These are phyloP conservation scores for Pyrenula massariospora DNA, from an alignment of 495 filamentous ascomycete genomes.

Conservation along the genomic window DNA sequence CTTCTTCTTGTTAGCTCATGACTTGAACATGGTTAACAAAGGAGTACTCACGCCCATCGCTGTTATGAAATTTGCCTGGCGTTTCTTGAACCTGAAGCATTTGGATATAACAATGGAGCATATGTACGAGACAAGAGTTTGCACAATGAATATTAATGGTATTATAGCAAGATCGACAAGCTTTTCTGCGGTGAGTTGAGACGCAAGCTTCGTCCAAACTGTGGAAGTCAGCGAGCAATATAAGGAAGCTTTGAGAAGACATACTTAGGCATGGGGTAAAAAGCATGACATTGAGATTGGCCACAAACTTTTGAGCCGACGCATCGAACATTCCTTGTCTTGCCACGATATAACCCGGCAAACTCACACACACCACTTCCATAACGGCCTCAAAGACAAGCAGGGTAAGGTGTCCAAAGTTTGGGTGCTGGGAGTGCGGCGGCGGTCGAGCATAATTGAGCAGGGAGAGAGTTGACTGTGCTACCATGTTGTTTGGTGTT, in stretches of 20 bases:
- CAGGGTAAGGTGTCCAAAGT: conserved; percentile 64
- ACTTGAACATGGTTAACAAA: background rate
- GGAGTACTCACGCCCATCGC: conserved; percentile 70
- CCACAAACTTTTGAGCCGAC: conserved; percentile 88
- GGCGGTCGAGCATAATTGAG: background rate
- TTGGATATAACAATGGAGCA: conserved; percentile 59
- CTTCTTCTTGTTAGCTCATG: conserved; percentile 13
- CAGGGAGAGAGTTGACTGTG: background rate
- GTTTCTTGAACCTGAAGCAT: conserved; percentile 68
- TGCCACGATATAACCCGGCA: conserved; percentile 92
- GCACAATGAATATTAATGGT: conserved; percentile 80
- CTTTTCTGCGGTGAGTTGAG: conserved; percentile 83
- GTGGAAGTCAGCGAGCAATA: conserved; percentile 1
- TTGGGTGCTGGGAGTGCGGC: conserved; percentile 41
- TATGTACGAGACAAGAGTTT: conserved; percentile 71
- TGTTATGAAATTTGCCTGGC: conserved; percentile 82
- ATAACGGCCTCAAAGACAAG: conserved; percentile 94
- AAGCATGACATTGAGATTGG: conserved; percentile 84
- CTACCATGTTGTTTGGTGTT: background rate
- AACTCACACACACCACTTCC: conserved; percentile 88
- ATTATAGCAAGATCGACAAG: conserved; percentile 85
- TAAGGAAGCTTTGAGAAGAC: conserved; percentile 9
- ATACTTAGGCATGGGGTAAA: conserved; percentile 95
- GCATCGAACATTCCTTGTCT: conserved; percentile 83
- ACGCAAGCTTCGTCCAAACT: conserved; percentile 98